Evolutionary conservation across 2,329 filamentous ascomycete genomes (phyloP), one percentile per base, ranked within the genome.

Genomic region (Diaporthe sp.): DNA sequence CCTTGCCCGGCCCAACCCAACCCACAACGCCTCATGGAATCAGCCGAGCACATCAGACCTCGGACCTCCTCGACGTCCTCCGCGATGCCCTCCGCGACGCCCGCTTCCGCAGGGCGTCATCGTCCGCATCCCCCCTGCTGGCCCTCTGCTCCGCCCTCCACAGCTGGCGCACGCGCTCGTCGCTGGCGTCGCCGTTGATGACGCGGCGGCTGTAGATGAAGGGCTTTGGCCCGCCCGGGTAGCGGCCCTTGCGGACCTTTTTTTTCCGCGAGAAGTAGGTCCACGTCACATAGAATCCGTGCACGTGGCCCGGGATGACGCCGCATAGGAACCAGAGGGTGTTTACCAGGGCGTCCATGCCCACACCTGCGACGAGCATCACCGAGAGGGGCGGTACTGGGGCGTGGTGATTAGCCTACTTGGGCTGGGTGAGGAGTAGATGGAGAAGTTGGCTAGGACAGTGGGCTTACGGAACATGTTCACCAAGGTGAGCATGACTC

Each of bases 301-400:
- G 75, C 17, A 76, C n/a, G 39, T 76, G 75, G 57, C 75, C 75
- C n/a, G 75, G 75, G n/a, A 76, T 76, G 17, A 76, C 75, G 65
- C 75, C 75, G 28, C 75, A 76, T 3, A 76, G n/a, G 39, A 76
- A 72, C 71, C 62, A 83, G 53, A 83, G 78, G 78, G 79, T 82
- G 77, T 91, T 91, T 19, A 87, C 86, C 25, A 90, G 84, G 3
- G 90, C 88, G 0, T 90, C 86, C 57, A 92, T 83, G 31, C 88
- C 87, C 85, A 92, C 91, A 28, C 90, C 90, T 3, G 86, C 75
- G 31, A 76, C 75, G 57, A 76, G 55, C 75, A 76, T 76, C 28
- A 76, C 75, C 22, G 71, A 71, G 15, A 76, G 57, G 19, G 75
- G 75, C 19, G 75, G 75, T 44, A 76, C 75, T 76, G 22, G 22